Base-by-base conservation (phyloP, 2,329 filamentous ascomycete species). In the Colletotrichum sp. region DNA sequence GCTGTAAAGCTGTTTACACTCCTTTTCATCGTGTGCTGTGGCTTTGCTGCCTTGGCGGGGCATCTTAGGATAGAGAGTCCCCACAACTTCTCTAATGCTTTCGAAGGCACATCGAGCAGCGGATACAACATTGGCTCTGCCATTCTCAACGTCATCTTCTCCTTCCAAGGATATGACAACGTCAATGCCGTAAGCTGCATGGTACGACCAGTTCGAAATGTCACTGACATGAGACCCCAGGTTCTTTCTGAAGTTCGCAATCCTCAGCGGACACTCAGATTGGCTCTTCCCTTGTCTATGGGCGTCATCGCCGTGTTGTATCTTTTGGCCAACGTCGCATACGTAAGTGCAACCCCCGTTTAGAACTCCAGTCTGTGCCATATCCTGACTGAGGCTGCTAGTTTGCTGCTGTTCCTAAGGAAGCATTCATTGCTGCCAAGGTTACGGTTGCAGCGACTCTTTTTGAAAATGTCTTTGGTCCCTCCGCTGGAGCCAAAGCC, bases 321-420 rank as follows among this genome's bases (percentile, higher is more conserved):
- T 36, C 34, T 76, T 7, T 34, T 76, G 9, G 74, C 74, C 10
- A 76, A 76, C 18, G 70, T 74, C 7, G 65, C 70, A 43, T 74
- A 76, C 12, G 70, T 74, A 43, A 36, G 74, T 43, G n/a, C 25
- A n/a, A 12, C 0, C 16, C 28, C 6, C 2, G 30, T n/a, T 5
- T 6, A 28, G 7, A 18, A 27, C 8, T 5, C 32, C 2, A 13
- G 36, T 61, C 16, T n/a, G 6, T 13, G 18, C 16, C n/a, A 8
- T 9, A 8, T 39, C 32, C 30, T 12, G 55, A 18, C n/a, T 18
- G 2, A n/a, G 15, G 10, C 1, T n/a, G 6, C 2, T 4, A 74
- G 74, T 70, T 76, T 39, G 71, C 74, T 27, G 74, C 71, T 5
- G 74, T 74, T n/a, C 71, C 74, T 7, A 74, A 76, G 32, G 74